Conservation (phyloP, 768 basidiomycete genomes). For the Pleurotus giganteus region DNA sequence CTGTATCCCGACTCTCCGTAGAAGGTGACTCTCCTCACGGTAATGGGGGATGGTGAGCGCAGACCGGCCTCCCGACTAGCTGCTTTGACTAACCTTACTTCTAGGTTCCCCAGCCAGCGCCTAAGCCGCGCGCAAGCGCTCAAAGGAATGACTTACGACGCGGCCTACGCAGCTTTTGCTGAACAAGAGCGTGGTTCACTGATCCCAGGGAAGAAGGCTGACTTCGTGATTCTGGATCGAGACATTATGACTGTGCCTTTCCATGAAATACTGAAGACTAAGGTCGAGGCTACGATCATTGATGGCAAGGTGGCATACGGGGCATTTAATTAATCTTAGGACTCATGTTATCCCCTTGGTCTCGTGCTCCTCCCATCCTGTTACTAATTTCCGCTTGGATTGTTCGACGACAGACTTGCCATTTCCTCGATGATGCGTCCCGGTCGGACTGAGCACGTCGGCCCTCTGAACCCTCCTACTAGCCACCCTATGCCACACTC, state of each 20-base stretch:
- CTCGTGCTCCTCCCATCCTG: background rate
- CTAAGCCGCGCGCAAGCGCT: slow-evolving; percentile 81
- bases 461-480: no score
- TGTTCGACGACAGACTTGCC: background rate
- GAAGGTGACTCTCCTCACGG: slow-evolving; percentile 84
- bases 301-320: slow-evolving; percentile 62
- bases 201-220: slow-evolving; percentile 75
- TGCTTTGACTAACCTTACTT: slow-evolving; percentile 4
- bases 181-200: slow-evolving; percentile 75
- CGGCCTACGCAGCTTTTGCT: slow-evolving; percentile 84
- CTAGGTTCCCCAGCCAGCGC: slow-evolving; percentile 76
- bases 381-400: background rate
- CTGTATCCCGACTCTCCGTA: slow-evolving; percentile 67
- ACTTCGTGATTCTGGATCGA: slow-evolving; percentile 80
- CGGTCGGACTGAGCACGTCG: background rate
- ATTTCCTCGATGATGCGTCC: background rate
- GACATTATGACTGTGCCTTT: slow-evolving; percentile 69
- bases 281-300: slow-evolving; percentile 60
- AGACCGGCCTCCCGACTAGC: background rate
- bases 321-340: slow-evolving; percentile 6
- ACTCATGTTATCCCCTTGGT: background rate
- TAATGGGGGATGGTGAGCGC: slow-evolving; percentile 69
- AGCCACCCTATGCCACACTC: no score
- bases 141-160: slow-evolving; percentile 87
- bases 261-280: slow-evolving; percentile 51